Evolutionary conservation across 495 filamentous ascomycete genomes (phyloP).

Genomic region (Daldinia childiae): DNA sequence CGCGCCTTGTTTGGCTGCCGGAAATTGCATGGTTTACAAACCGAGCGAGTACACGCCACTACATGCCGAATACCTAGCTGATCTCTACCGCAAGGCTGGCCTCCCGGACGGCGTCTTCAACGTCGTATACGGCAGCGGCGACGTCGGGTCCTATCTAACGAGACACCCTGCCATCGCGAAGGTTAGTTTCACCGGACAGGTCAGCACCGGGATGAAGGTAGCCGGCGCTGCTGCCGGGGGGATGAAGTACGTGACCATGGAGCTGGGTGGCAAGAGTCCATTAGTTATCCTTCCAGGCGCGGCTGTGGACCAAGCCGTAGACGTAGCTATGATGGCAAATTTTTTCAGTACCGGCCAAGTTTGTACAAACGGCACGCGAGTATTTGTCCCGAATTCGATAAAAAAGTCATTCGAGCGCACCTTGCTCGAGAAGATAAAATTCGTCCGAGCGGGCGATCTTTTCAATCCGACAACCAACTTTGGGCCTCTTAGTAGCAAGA

Average conservation of each 20-base stretch:
- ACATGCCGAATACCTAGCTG: slow-evolving; percentile 72
- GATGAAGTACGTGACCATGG: slow-evolving; percentile 89
- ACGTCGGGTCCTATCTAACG: slow-evolving; percentile 75
- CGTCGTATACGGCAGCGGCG: slow-evolving; percentile 76
- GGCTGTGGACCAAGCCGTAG: slow-evolving; percentile 74
- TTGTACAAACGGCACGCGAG: slow-evolving; percentile 84
- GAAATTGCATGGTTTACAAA: slow-evolving; percentile 90
- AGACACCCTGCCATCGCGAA: slow-evolving; percentile 75
- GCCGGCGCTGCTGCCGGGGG: slow-evolving; percentile 72
- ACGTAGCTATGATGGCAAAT: slow-evolving; percentile 89
- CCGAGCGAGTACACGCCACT: slow-evolving; percentile 83
- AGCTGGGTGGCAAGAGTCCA: slow-evolving; percentile 83
- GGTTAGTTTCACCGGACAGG: slow-evolving; percentile 86
- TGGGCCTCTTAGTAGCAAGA: slow-evolving; percentile 74
- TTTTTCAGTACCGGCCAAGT: slow-evolving; percentile 86
- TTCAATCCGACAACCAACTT: slow-evolving; percentile 77
- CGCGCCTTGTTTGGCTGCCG: slow-evolving; percentile 81
- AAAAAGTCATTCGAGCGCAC: slow-evolving; percentile 70
- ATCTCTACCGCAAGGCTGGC: slow-evolving; percentile 76
- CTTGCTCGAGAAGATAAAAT: slow-evolving; percentile 72
- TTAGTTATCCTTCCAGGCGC: slow-evolving; percentile 76
- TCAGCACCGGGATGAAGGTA: slow-evolving; percentile 78
- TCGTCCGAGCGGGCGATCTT: slow-evolving; percentile 72
- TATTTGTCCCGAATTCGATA: slow-evolving; percentile 72
- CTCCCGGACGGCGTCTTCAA: slow-evolving; percentile 84